Evolutionary conservation across 192 early-diverging fungal genomes (phyloP).

Genomic region (Rhizoclosmatium globosum): DNA sequence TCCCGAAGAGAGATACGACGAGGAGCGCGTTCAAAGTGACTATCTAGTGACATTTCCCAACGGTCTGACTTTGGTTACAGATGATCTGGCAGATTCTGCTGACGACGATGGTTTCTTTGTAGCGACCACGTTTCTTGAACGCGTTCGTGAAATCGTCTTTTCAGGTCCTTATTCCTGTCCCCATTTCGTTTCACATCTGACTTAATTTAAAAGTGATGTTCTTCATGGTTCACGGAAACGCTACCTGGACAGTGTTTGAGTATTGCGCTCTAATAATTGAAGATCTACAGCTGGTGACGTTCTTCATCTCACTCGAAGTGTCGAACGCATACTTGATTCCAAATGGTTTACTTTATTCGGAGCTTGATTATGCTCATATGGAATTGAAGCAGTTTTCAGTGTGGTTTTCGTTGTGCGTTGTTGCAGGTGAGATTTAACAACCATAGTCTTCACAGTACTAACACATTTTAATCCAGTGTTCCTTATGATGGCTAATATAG

Average conservation of each 20-base stretch:
- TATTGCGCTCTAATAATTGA: conserved; percentile 7
- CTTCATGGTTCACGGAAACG: conserved; percentile 29
- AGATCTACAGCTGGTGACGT: conserved; percentile 29
- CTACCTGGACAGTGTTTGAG: neutral
- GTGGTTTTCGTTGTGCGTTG: neutral
- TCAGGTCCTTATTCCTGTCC: neutral
- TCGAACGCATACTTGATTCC: conserved; percentile 3
- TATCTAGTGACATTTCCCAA: no score
- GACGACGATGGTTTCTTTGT: neutral
- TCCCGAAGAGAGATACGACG: no score
- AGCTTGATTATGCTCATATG: neutral
- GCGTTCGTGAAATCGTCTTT: neutral
- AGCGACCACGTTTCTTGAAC: neutral
- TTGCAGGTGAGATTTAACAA: neutral
- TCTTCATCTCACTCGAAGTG: conserved; percentile 5
- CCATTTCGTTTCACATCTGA: neutral
- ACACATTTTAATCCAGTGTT: neutral
- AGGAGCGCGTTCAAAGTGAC: no score
- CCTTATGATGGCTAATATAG: conserved; percentile 6
- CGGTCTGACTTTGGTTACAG: no score
- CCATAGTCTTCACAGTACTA: no score
- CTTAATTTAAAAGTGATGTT: conserved; percentile 16
- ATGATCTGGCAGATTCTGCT: no score
- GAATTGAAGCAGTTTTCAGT: neutral
- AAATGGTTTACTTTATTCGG: neutral